A percentile compares a stretch with the other conserved stretches of the same genome.
phyloP scores from a whole-genome alignment of 306 rosid species.

The Cucurbita moschata region DNA sequence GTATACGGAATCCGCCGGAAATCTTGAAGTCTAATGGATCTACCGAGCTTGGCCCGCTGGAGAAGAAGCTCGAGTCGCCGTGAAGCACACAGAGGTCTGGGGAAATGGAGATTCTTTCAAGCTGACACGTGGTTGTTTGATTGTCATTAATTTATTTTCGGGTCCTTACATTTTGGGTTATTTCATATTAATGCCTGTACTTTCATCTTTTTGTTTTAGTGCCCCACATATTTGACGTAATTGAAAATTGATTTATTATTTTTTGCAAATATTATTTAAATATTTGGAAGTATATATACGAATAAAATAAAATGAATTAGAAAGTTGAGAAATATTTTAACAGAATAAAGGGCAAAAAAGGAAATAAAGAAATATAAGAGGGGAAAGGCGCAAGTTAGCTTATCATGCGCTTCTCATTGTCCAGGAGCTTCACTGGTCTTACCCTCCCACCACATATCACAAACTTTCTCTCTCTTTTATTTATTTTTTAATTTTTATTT shows the following conservation, averaged over 20 bases:
- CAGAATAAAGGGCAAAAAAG: too few relatives aligned
- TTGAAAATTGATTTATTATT: too few relatives aligned
- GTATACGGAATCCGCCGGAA: slow-evolving; percentile 7
- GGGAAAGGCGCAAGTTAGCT: slow-evolving; percentile 20
- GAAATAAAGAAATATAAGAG: not conserved
- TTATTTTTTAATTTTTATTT: not conserved
- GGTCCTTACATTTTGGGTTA: not conserved
- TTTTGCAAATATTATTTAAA: too few relatives aligned
- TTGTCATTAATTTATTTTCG: not conserved
- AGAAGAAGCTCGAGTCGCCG: slow-evolving; percentile 16
- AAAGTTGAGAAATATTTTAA: too few relatives aligned
- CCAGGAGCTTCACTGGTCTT: slow-evolving; percentile 28
- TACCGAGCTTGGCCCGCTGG: slow-evolving; percentile 9
- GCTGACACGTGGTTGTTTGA: slow-evolving; percentile 19
- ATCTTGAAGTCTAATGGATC: slow-evolving; percentile 6
- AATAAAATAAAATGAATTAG: too few relatives aligned
- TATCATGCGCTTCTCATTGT: slow-evolving; percentile 27
- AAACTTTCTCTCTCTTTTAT: not conserved
- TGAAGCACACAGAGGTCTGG: slow-evolving; percentile 13
- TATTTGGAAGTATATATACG: too few relatives aligned
- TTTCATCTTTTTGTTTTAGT: too few relatives aligned
- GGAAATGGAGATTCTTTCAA: slow-evolving; percentile 6
- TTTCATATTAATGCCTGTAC: not conserved
- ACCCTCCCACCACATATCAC: slow-evolving; percentile 22
- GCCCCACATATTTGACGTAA: too few relatives aligned